Percentiles rank a stretch among this genome's conserved stretches.
These are phyloP conservation scores for Fusarium liriodendri DNA, from an alignment of 2,329 filamentous ascomycete genomes.

Conservation along the genomic window DNA sequence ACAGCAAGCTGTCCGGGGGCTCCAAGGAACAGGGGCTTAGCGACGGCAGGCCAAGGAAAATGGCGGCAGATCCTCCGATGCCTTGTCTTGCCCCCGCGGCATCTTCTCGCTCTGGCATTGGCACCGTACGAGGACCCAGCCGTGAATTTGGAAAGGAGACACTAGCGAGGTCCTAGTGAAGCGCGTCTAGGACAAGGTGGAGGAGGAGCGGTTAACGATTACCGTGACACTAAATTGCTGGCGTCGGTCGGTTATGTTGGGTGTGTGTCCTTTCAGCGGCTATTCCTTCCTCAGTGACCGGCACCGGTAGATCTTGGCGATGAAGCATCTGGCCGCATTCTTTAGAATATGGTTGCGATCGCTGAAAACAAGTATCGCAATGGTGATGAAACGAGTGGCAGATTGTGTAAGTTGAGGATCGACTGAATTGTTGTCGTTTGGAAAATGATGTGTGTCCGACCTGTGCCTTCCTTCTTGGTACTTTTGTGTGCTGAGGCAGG, in stretches of 20 bases:
- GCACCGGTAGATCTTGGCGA: neutral
- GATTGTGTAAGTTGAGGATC: neutral
- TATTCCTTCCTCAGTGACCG: neutral
- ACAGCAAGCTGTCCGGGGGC: constrained; percentile 21
- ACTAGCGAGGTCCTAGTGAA: constrained; percentile 1
- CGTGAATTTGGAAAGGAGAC: neutral
- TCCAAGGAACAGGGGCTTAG: constrained; percentile 19
- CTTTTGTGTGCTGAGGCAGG: neutral
- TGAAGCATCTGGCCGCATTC: neutral
- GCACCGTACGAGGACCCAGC: neutral
- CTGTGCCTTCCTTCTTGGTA: neutral
- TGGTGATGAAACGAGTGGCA: neutral
- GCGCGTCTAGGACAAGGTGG: constrained; percentile 8
- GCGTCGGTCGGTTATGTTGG: neutral
- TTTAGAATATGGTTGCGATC: neutral
- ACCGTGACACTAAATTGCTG: constrained; percentile 9
- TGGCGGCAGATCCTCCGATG: constrained; percentile 18
- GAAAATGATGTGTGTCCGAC: neutral
- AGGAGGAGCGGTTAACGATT: constrained; percentile 25
- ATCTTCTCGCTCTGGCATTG: neutral
- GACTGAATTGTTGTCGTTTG: neutral
- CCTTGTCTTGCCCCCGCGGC: constrained; percentile 4
- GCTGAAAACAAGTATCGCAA: neutral
- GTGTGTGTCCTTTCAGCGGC: constrained; percentile 1
- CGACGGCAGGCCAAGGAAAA: constrained; percentile 5